Percentiles rank a stretch among this genome's conserved stretches.
phyloP scores from a whole-genome alignment of 208 protist genomes.

The Herpetomonas samuelpessoai region DNA sequence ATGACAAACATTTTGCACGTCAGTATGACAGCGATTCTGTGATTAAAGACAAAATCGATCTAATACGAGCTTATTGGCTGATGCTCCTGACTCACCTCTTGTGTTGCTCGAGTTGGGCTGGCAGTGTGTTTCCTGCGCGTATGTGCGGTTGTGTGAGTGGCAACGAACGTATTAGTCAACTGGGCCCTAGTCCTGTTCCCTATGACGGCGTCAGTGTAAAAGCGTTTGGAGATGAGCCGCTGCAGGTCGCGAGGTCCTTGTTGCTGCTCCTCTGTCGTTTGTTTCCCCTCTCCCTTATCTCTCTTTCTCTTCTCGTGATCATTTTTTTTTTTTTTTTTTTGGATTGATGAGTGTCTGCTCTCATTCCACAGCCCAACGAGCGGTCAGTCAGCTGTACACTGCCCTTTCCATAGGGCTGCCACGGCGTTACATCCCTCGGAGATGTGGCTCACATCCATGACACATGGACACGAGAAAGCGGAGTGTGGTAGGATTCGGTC shows the following conservation, averaged over 20 bases:
- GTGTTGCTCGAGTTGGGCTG: too few relatives aligned
- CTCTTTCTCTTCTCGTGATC: too few relatives aligned
- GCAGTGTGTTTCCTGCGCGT: too few relatives aligned
- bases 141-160: background rate
- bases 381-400: slow-evolving; percentile 11
- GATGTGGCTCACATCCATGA: too few relatives aligned
- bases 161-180: background rate
- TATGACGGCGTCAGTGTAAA: background rate
- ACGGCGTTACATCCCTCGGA: slow-evolving; percentile 10
- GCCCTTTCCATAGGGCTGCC: background rate
- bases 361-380: background rate
- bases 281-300: too few relatives aligned
- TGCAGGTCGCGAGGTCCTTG: too few relatives aligned
- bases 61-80: slow-evolving; percentile 1
- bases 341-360: background rate
- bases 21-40: background rate
- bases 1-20: background rate
- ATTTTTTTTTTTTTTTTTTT: too few relatives aligned
- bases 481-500: too few relatives aligned
- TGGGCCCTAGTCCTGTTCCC: background rate
- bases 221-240: background rate
- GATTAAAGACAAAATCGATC: background rate
- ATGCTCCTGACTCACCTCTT: too few relatives aligned
- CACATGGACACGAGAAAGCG: too few relatives aligned
- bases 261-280: too few relatives aligned